A percentile compares a stretch with the other conserved stretches of the same genome.
Conservation (phyloP, 2,329 filamentous ascomycete genomes). For the Berkeleyomyces basicola region DNA sequence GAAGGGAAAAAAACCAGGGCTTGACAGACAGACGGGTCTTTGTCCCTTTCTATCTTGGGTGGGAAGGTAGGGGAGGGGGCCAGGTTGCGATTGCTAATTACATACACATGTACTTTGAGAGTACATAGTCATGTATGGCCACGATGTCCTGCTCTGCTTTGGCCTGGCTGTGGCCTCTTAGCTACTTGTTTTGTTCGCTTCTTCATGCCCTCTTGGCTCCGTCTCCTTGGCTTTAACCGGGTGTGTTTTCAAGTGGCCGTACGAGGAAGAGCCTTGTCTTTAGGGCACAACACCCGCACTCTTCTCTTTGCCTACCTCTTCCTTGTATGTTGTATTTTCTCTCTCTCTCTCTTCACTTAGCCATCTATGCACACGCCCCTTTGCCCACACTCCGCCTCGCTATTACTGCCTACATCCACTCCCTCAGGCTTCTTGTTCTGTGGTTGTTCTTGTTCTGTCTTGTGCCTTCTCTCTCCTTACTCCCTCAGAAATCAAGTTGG, state of each 20-base stretch:
- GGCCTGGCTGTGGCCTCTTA: neutral
- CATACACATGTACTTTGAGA: neutral
- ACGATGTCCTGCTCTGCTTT: neutral
- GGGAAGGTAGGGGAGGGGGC: neutral
- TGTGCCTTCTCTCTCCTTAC: neutral
- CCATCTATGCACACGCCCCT: neutral
- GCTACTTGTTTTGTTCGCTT: neutral
- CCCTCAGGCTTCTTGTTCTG: neutral
- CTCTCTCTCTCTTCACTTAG: neutral
- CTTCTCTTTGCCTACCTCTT: neutral
- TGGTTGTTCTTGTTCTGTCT: neutral
- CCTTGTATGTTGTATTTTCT: neutral
- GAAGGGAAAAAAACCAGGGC: neutral
- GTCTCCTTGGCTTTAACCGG: neutral
- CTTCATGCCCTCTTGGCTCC: neutral
- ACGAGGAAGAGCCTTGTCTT: neutral
- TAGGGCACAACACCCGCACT: neutral
- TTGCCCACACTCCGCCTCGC: neutral
- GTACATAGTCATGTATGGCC: neutral
- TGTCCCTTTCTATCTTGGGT: neutral
- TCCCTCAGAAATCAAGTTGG: neutral
- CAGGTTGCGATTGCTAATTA: neutral
- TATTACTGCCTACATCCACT: neutral
- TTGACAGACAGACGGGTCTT: neutral
- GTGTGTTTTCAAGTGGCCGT: neutral